Base-by-base conservation (phyloP, 139 green algal species). In the Yamagishiella unicocca region DNA sequence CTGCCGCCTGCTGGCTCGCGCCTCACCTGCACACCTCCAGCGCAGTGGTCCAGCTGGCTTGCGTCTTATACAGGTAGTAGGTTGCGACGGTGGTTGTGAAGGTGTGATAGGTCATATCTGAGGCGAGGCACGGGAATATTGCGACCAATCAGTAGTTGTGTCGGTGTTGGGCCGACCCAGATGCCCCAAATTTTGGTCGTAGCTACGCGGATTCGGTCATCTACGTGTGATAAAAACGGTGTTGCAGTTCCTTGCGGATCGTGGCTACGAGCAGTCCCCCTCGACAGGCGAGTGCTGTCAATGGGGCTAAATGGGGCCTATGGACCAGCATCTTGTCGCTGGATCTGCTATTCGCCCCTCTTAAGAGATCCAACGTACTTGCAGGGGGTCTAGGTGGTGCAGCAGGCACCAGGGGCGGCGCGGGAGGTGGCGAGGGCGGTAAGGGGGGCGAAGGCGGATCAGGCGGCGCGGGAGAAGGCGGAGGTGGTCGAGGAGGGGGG, bases 11-110 rank as follows among this genome's bases (percentile, higher is more conserved):
- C n/a, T n/a, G n/a, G n/a, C n/a, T 38, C 38, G 38, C 37, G 27
- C 14, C 77, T 55, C 77, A 68, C 77, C 38, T 38, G 55, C 78
- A 85, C 25, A 75, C 19, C 61, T 75, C 58, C 58, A 61, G 78
- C 38, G 61, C 78, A 17, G 78, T 62, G 12, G 40, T 75, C 78
- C 78, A 85, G 58, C 61, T 75, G 42, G 43, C 62, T 17, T 46
- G 45, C 10, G 6, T 37, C 10, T 14, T 21, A 42, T 62, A 75
- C 0, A 62, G 19, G 40, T 62, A 64, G 78, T 85, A 85, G 29
- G 4, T 22, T 4, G 27, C 77, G 33, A 17, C 8, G 10, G 37
- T 4, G 53, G 76, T 83, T 5, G 12, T 25, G 50, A 83, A 71
- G 35, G 0, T 10, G 33, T 54, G 9, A 24, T 55, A 25, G 35